Evolutionary conservation across 768 basidiomycete species (phyloP), one percentile per base, ranked within the genome.

Genomic region (Mycena olivaceomarginata): DNA sequence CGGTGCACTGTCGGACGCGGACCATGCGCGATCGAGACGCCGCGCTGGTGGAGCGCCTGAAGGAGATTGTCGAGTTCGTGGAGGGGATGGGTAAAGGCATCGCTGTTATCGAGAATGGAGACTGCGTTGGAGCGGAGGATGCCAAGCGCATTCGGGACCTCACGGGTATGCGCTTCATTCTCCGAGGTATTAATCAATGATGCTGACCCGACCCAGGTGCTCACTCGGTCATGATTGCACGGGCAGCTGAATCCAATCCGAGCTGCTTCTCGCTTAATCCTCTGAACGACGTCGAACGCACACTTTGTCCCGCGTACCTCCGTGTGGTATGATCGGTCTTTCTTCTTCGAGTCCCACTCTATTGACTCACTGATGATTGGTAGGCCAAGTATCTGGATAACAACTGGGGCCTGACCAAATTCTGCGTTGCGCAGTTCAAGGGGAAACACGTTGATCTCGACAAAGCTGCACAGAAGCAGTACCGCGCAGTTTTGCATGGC

Each of bases 151-250:
- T 99, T 46, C 90, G 94, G 57, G 88, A 88, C 65, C 84, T 93
- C 39, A 99, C 98, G 41, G 95, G 97, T 93, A 81, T 64, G 90
- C 63, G 16, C 20, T 41, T 15, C 13, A 53, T n/a, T 5, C 9
- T 77, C 1, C 25, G 37, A 11, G 13, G n/a, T 45, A 31, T 31
- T 31, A 31, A 31, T 31, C 31, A 31, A 31, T 31, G 4, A 31
- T 31, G 64, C 53, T 69, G n/a, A 60, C 18, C 6, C 39, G 39
- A 69, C 41, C 10, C 51, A 95, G 94, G 94, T 4, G 97, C 96
- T 13, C 92, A 95, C 81, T 97, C 97, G 0, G 94, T 97, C 53
- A 99, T 99, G 98, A 95, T 99, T 53, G 98, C 98, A 25, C 94
- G 97, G 7, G 97, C 94, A 1, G 98, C 98, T 8, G 98, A 99